Evolutionary conservation across 371 early-diverging fungal genomes (phyloP).

Genomic region (Haplosporangium sp.): DNA sequence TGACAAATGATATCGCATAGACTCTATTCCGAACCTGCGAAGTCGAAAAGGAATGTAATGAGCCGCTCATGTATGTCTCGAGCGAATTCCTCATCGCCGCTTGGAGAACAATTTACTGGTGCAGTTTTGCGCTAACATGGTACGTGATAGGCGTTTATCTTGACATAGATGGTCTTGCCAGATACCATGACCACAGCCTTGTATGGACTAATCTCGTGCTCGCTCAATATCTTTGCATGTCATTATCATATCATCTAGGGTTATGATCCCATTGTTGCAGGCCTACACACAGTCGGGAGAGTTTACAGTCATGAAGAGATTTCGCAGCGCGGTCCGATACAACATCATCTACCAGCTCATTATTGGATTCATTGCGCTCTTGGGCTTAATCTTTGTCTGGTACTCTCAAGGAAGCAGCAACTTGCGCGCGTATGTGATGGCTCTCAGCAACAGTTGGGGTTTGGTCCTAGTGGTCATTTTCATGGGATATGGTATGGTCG

Average conservation of each 20-base stretch:
- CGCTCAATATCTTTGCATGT: neutral
- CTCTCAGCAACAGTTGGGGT: constrained; percentile 94
- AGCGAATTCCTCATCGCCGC: constrained; percentile 75
- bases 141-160: constrained; percentile 37
- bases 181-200: neutral
- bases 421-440: constrained; percentile 87
- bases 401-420: constrained; percentile 60
- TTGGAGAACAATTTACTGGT: constrained; percentile 94
- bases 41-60: constrained; percentile 68
- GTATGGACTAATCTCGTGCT: neutral
- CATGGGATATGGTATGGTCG: constrained; percentile 94
- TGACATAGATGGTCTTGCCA: neutral
- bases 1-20: constrained; percentile 42
- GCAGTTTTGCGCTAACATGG: constrained; percentile 90
- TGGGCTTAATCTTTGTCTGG: constrained; percentile 76
- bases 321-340: constrained; percentile 79
- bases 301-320: constrained; percentile 70
- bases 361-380: constrained; percentile 66
- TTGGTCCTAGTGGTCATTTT: constrained; percentile 85
- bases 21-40: constrained; percentile 74
- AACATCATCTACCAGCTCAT: constrained; percentile 85
- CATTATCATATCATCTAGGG: constrained; percentile 59
- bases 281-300: constrained; percentile 89
- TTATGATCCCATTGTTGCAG: constrained; percentile 86
- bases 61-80: constrained; percentile 82